Evolutionary conservation across 1,284 basidiomycete species (phyloP).

Genomic region (Ganoderma lingzhi): DNA sequence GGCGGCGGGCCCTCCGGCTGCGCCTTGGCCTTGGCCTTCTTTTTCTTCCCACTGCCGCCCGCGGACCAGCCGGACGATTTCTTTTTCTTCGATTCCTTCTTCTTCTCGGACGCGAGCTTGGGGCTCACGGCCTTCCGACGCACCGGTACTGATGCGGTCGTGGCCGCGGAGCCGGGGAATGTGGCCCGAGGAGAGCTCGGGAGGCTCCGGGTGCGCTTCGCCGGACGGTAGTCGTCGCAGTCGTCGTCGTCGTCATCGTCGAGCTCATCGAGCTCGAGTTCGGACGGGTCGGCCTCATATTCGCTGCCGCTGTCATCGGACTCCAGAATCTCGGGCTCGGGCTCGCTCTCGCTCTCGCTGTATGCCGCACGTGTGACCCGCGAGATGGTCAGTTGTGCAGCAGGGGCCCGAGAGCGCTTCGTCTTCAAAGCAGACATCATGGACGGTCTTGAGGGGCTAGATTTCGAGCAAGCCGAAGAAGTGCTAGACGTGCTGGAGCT

Average conservation of each 20-base stretch:
- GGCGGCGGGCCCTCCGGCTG: not conserved
- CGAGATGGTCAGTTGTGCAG: constrained; percentile 10
- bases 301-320: constrained; percentile 11
- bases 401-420: not conserved
- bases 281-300: constrained; percentile 5
- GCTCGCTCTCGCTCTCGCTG: constrained; percentile 10
- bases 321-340: constrained; percentile 9
- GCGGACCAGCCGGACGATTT: not conserved
- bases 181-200: not conserved
- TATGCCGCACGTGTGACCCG: constrained; percentile 9
- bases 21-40: constrained; percentile 6
- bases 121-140: constrained; percentile 9
- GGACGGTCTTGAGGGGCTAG: not conserved
- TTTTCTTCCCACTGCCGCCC: constrained; percentile 9
- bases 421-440: not conserved
- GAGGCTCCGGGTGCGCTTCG: constrained; percentile 10
- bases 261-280: constrained; percentile 9
- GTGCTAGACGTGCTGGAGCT: constrained; percentile 3
- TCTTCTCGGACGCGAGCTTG: constrained; percentile 6
- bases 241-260: constrained; percentile 16
- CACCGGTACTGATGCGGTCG: not conserved
- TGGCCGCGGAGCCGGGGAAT: not conserved
- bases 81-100: constrained; percentile 4
- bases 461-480: not conserved
- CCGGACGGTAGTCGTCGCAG: constrained; percentile 18